Conservation (phyloP, 306 rosid species). For the Prunus kanzakura region DNA sequence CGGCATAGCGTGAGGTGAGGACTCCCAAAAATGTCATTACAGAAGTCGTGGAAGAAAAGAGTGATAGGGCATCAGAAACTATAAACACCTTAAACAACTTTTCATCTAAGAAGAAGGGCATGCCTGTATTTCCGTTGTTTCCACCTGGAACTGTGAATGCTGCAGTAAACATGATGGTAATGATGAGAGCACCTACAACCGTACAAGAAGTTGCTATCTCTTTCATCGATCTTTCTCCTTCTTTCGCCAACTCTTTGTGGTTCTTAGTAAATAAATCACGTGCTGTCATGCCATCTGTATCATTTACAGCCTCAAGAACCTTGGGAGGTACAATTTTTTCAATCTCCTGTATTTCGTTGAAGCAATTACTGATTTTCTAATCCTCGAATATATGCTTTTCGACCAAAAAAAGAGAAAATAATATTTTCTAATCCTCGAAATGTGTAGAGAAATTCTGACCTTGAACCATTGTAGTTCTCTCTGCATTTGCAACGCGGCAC, state of each 20-base stretch:
- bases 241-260: constrained; percentile 21
- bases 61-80: constrained; percentile 18
- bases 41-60: no score
- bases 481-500: background rate
- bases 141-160: constrained; percentile 41
- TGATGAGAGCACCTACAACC: constrained; percentile 37
- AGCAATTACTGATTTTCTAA: background rate
- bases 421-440: no score
- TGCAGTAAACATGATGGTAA: constrained; percentile 43
- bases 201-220: constrained; percentile 40
- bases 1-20: no score
- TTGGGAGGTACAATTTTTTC: background rate
- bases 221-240: constrained; percentile 45
- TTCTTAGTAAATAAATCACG: constrained; percentile 25
- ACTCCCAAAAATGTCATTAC: no score
- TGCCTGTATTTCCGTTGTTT: background rate
- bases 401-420: background rate
- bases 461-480: background rate
- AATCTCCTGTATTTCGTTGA: background rate
- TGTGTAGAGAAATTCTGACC: background rate
- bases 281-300: constrained; percentile 14
- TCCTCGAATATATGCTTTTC: background rate
- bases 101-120: background rate
- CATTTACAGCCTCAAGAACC: background rate
- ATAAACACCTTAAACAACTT: constrained; percentile 17